These are phyloP conservation scores for Xylaria digitata DNA, from an alignment of 2,329 filamentous ascomycete genomes.

Conservation along the genomic window DNA sequence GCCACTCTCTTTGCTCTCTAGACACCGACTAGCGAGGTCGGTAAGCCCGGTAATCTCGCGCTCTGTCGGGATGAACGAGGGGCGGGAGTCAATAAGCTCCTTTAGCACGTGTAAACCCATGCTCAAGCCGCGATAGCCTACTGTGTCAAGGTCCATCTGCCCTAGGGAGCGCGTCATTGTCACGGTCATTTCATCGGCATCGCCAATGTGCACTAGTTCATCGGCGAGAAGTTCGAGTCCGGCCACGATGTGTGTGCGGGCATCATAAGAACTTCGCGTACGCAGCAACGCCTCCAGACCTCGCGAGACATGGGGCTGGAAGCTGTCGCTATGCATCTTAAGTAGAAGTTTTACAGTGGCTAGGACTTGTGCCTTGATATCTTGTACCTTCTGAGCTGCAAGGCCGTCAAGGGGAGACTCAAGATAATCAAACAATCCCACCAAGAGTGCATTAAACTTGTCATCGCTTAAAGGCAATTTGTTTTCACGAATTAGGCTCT, in stretches of 20 bases:
- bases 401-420: slow-evolving; percentile 68
- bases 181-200: slow-evolving; percentile 68
- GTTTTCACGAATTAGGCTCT: slow-evolving; percentile 77
- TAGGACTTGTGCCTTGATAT: slow-evolving; percentile 79
- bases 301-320: slow-evolving; percentile 74
- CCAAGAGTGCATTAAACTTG: slow-evolving; percentile 74
- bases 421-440: slow-evolving; percentile 77
- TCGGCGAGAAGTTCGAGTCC: slow-evolving; percentile 79
- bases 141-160: slow-evolving; percentile 57
- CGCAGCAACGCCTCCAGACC: slow-evolving; percentile 75
- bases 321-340: slow-evolving; percentile 72
- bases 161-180: slow-evolving; percentile 64
- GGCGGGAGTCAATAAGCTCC: slow-evolving; percentile 64
- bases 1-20: slow-evolving; percentile 70
- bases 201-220: slow-evolving; percentile 75
- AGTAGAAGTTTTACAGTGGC: slow-evolving; percentile 79
- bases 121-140: slow-evolving; percentile 64
- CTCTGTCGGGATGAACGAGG: slow-evolving; percentile 62
- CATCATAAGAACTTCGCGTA: slow-evolving; percentile 74
- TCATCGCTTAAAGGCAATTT: slow-evolving; percentile 72
- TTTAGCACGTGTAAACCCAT: slow-evolving; percentile 74
- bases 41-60: slow-evolving; percentile 64
- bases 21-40: slow-evolving; percentile 64
- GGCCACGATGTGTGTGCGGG: slow-evolving; percentile 76
- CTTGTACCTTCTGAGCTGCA: slow-evolving; percentile 72